phyloP scores from a whole-genome alignment of 352 stramenopile species.

The Globisporangium abappressorium region DNA sequence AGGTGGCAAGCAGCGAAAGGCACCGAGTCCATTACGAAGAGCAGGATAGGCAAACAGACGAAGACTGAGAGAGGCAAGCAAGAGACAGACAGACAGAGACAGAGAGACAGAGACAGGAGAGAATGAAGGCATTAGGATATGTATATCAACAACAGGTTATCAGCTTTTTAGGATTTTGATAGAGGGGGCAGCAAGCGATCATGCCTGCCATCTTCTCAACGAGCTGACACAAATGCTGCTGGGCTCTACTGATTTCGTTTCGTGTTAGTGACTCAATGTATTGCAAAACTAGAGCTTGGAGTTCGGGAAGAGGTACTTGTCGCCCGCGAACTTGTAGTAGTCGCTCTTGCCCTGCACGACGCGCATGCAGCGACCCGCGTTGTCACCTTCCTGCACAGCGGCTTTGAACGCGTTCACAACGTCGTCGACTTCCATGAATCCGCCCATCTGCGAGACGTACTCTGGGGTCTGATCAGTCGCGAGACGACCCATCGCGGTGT shows the following conservation, averaged over 20 bases:
- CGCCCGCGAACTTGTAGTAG: slow-evolving; percentile 68
- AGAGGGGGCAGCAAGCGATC: background rate
- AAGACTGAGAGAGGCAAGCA: background rate
- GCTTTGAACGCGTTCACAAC: slow-evolving; percentile 57
- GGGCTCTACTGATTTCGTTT: background rate
- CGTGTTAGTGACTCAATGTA: background rate
- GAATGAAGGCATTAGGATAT: slow-evolving; percentile 3
- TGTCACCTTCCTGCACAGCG: slow-evolving; percentile 48
- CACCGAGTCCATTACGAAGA: background rate
- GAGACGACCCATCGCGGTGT: slow-evolving; percentile 23
- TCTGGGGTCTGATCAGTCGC: slow-evolving; percentile 7
- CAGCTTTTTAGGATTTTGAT: slow-evolving; percentile 13
- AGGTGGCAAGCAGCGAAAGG: background rate
- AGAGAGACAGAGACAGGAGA: background rate
- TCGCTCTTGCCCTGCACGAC: slow-evolving; percentile 43
- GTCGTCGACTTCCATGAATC: slow-evolving; percentile 40
- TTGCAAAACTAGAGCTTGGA: slow-evolving; percentile 33
- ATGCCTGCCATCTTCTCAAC: background rate
- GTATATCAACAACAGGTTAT: slow-evolving; percentile 7
- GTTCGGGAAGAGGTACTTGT: slow-evolving; percentile 67
- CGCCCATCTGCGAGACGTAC: slow-evolving; percentile 16
- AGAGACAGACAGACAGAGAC: background rate
- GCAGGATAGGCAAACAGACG: background rate
- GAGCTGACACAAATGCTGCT: background rate
- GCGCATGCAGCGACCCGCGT: slow-evolving; percentile 54